A percentile compares a stretch with the other conserved stretches of the same genome.
These are phyloP conservation scores for Phycomyces nitens DNA, from an alignment of 192 early-diverging fungal genomes.

Conservation along the genomic window DNA sequence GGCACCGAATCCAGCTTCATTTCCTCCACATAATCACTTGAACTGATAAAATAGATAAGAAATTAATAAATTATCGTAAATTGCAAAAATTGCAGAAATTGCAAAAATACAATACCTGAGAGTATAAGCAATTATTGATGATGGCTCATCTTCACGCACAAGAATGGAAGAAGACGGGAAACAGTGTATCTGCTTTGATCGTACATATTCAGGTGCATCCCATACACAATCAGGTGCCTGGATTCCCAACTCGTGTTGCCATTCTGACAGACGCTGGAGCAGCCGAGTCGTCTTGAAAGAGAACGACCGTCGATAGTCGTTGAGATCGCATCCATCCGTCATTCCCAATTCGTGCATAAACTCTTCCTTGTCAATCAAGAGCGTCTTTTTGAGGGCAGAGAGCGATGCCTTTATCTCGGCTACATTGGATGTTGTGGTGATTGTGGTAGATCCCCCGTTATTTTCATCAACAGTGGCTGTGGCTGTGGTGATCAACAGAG, in stretches of 20 bases:
- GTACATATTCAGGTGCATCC: conserved; percentile 52
- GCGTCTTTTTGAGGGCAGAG: too few relatives aligned
- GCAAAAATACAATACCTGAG: conserved; percentile 51
- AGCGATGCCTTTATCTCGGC: too few relatives aligned
- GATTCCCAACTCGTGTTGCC: conserved; percentile 44
- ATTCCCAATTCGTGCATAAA: conserved; percentile 38
- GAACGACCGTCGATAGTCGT: conserved; percentile 51
- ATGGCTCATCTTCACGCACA: conserved; percentile 83
- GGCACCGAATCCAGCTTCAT: conserved; percentile 2
- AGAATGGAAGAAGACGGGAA: conserved; percentile 81
- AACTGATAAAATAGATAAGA: conserved; percentile 21
- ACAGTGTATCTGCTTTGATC: conserved; percentile 50
- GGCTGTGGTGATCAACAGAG: too few relatives aligned
- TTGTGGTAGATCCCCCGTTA: too few relatives aligned
- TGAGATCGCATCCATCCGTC: conserved; percentile 37
- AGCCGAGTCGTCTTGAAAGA: conserved; percentile 32
- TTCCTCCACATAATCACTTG: conserved; percentile 41
- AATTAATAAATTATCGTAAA: too few relatives aligned
- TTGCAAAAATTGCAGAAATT: too few relatives aligned
- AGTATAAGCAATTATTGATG: conserved; percentile 87
- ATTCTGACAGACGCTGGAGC: conserved; percentile 40
- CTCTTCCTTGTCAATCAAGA: not conserved
- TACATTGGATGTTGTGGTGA: too few relatives aligned
- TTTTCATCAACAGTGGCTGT: too few relatives aligned
- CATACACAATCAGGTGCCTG: conserved; percentile 36